Evolutionary conservation across 202 grass and related monocot species (phyloP).

Genomic region (Musa balbisiana): DNA sequence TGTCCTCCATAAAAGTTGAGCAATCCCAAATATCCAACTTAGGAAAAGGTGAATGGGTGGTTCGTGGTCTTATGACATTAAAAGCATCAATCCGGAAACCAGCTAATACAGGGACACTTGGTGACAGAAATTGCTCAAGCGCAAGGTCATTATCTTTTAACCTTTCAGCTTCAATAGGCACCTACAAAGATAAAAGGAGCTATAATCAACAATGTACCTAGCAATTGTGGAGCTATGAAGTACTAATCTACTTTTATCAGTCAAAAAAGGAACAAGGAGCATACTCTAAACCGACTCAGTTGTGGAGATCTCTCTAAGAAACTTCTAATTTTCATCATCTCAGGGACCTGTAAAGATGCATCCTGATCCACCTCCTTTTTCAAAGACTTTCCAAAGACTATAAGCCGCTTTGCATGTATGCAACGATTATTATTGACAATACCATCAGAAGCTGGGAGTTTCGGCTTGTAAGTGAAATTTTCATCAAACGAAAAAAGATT

Average conservation of each 20-base stretch:
- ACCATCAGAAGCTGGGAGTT: slow-evolving; percentile 16
- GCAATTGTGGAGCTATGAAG: neutral
- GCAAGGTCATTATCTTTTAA: slow-evolving; percentile 77
- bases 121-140: slow-evolving; percentile 78
- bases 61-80: slow-evolving; percentile 59
- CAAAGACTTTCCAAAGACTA: slow-evolving; percentile 76
- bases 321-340: slow-evolving; percentile 72
- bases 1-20: slow-evolving; percentile 66
- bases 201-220: neutral
- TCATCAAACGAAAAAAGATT: slow-evolving; percentile 73
- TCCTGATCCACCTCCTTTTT: slow-evolving; percentile 54
- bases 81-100: slow-evolving; percentile 95
- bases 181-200: slow-evolving; percentile 42
- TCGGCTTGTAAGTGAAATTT: slow-evolving; percentile 41
- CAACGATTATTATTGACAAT: slow-evolving; percentile 30
- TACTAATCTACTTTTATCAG: neutral
- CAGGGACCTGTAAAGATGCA: slow-evolving; percentile 31
- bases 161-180: slow-evolving; percentile 74
- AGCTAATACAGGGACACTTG: slow-evolving; percentile 69
- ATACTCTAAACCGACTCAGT: slow-evolving; percentile 86
- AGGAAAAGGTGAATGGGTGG: slow-evolving; percentile 69
- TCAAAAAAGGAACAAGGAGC: slow-evolving; percentile 11
- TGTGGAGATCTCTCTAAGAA: slow-evolving; percentile 57
- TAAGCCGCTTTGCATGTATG: slow-evolving; percentile 88
- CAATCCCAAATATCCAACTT: slow-evolving; percentile 35